Evolutionary conservation across 768 basidiomycete species (phyloP).

Genomic region (Leccinum fibrillosum): DNA sequence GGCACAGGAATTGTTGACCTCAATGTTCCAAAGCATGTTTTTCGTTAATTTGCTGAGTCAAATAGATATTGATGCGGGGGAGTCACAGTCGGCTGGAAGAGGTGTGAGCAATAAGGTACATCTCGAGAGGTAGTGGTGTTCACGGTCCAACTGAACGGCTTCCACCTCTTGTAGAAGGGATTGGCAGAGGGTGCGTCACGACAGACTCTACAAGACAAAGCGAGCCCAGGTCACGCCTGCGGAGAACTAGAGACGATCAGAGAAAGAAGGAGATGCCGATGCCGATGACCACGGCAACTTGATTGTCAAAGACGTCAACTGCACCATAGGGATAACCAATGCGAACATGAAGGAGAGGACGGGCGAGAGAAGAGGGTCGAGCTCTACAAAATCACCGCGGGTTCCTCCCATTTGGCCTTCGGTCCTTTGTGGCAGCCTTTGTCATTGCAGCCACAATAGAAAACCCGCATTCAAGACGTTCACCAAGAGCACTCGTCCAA

Average conservation of each 20-base stretch:
- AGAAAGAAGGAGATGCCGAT: slow-evolving; percentile 36
- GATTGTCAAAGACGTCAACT: slow-evolving; percentile 56
- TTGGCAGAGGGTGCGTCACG: slow-evolving; percentile 95
- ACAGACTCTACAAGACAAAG: slow-evolving; percentile 85
- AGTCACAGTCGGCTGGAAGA: slow-evolving; percentile 45
- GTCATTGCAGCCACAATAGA: too few species aligned
- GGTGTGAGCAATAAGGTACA: slow-evolving; percentile 6
- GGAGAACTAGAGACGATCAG: neutral
- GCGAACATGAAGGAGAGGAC: too few species aligned
- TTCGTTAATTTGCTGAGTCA: slow-evolving; percentile 81
- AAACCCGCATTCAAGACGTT: slow-evolving; percentile 51
- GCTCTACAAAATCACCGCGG: too few species aligned
- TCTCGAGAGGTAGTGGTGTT: slow-evolving; percentile 30
- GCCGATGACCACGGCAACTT: slow-evolving; percentile 89
- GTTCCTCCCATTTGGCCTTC: too few species aligned
- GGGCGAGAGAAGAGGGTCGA: too few species aligned
- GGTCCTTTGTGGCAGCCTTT: too few species aligned
- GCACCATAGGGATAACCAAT: too few species aligned
- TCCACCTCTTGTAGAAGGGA: slow-evolving; percentile 85
- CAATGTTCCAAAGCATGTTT: slow-evolving; percentile 90
- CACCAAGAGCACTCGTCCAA: slow-evolving; percentile 79
- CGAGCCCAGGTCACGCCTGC: slow-evolving; percentile 76
- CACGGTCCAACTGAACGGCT: slow-evolving; percentile 83
- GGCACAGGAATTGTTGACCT: slow-evolving; percentile 80
- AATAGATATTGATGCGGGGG: slow-evolving; percentile 85